Evolutionary conservation across 2,329 filamentous ascomycete species (phyloP), one percentile per base, ranked within the genome.

Genomic region (Botrytis porri): DNA sequence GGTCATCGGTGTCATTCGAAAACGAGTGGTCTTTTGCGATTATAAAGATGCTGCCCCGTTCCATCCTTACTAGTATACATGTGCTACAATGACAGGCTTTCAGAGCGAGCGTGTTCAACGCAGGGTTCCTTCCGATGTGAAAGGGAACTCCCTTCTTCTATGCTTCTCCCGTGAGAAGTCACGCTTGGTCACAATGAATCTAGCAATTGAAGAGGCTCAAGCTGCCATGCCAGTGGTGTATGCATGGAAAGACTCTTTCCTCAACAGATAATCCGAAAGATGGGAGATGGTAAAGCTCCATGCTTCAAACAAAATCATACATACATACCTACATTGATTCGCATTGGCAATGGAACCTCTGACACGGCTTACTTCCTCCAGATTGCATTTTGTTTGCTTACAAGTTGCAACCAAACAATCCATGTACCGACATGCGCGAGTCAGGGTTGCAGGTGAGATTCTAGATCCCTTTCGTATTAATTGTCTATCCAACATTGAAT

Each of bases 81-180:
- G 41, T 59, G 29, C 45, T 72, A 69, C 59, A 70, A 73, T 57
- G 71, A 70, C 74, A 77, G 70, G 76, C 76, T 73, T 73, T 76
- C 70, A 76, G 41, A 14, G 43, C 69, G 62, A 70, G 69, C 69
- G 63, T 63, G 43, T 61, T 73, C 70, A 57, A 76, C 73, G 74
- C 75, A 77, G 73, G 75, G 75, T 74, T 75, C 74, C 74, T 75
- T 74, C 73, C 73, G 75, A 70, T 71, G 71, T 73, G 51, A 67
- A 73, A 74, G 62, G 70, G 71, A 70, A 61, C 57, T 22, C 37
- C 63, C n/a, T 45, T 59, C 41, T 70, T 25, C 37, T 57, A 9
- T 69, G 12, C 57, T 35, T 61, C 54, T 63, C 39, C n/a, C 16
- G 61, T 63, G 37, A n/a, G 61, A 63, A 63, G 14, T 57, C 32